Evolutionary conservation across 768 basidiomycete species (phyloP).

Genomic region (Serendipita sp.): DNA sequence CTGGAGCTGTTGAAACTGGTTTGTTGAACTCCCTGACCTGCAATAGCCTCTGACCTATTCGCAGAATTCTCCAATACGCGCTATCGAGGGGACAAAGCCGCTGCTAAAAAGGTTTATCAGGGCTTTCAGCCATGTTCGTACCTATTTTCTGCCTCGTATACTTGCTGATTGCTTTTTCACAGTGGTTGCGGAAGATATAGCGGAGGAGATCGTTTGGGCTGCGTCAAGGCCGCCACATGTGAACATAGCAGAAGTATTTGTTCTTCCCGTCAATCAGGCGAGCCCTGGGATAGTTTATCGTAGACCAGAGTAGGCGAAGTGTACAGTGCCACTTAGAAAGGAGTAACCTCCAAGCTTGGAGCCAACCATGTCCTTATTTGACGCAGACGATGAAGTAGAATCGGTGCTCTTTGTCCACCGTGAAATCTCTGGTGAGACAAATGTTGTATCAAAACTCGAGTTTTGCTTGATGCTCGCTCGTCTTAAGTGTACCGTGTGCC

Average conservation of each 20-base stretch:
- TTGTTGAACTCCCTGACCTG: not conserved
- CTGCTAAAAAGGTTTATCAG: conserved; percentile 82
- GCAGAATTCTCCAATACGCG: conserved; percentile 79
- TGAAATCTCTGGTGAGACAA: conserved; percentile 6
- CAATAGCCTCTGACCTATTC: not conserved
- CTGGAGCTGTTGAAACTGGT: conserved; percentile 73
- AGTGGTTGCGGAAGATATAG: conserved; percentile 79
- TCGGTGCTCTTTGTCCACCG: conserved; percentile 12
- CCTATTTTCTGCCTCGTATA: not conserved
- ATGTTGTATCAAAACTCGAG: not conserved
- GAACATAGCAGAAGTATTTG: conserved; percentile 61
- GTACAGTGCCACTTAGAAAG: not conserved
- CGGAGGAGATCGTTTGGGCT: conserved; percentile 96
- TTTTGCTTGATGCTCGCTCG: not conserved
- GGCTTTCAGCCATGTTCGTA: conserved; percentile 74
- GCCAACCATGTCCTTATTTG: conserved; percentile 3
- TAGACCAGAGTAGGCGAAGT: not conserved
- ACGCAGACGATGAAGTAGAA: conserved; percentile 20
- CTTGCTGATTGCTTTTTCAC: conserved; percentile 1
- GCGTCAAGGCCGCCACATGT: conserved; percentile 85
- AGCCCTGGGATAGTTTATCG: conserved; percentile 11
- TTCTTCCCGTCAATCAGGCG: conserved; percentile 25
- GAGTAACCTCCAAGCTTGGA: not conserved
- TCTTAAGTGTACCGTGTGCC: not conserved
- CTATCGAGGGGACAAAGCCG: conserved; percentile 66